Evolutionary conservation across 495 filamentous ascomycete species (phyloP), one percentile per base, ranked within the genome.

Genomic region (Trichoderma erinaceum): DNA sequence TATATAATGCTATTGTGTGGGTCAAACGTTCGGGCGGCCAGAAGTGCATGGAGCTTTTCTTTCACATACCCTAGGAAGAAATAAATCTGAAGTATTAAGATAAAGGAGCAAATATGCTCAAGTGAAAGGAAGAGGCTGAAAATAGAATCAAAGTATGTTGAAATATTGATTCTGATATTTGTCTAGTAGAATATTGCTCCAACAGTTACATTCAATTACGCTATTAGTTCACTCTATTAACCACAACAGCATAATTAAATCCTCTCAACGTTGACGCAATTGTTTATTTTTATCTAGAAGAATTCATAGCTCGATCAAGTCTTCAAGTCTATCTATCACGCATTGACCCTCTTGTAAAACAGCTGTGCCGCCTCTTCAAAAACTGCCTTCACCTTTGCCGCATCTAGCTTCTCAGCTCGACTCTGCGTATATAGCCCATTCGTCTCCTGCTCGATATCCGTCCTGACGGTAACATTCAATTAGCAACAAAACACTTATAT

Each of bases 341-440:
- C 27, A 7, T 52, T 50, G 3, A 78, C 66, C 44, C 67, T 69
- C 8, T 69, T 68, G 66, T 72, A 72, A 58, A 76, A 78, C 23
- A 64, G 63, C 68, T 74, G 68, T 27, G 41, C 66, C 41, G 73
- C 76, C 35, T 68, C 71, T 38, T 78, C 75, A 16, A 78, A 69
- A 10, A 78, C 67, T 67, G 73, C 75, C 66, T 70, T 75, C 48
- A 78, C 74, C 63, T 74, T 72, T 8, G 50, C 66, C 23, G 73
- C 73, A 3, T 72, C 70, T 41, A 77, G 78, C 73, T 82, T 78
- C 63, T 87, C 70, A 58, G 69, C 76, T 13, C 86, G 83, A 73
- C 87, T 86, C 70, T 87, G 87, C n/a, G 86, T 86, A 71, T 87
- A 78, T 38, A 89, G 68, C 6, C 86, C 86, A 69, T 89, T 89